These are phyloP conservation scores for Teratosphaeria gauchensis DNA, from an alignment of 2,329 filamentous ascomycete genomes.

Conservation along the genomic window DNA sequence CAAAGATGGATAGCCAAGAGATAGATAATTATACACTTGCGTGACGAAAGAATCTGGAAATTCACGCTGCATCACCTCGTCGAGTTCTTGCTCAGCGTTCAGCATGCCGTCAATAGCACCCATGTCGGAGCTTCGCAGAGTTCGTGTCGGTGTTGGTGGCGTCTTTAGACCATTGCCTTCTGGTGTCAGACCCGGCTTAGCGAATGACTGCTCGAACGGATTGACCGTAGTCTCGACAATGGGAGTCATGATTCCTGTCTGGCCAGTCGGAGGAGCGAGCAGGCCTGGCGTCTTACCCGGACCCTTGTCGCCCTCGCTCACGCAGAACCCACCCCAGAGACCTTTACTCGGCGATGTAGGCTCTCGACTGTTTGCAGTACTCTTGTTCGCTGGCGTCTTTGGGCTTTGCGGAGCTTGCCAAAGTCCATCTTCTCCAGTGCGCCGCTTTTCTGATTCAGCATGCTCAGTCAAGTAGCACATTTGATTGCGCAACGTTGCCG, in stretches of 20 bases:
- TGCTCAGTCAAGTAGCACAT: conserved; percentile 44
- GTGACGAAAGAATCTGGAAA: conserved; percentile 81
- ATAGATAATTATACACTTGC: conserved; percentile 95
- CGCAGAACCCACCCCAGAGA: conserved; percentile 69
- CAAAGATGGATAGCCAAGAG: conserved; percentile 79
- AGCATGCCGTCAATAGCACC: conserved; percentile 32
- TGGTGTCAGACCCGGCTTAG: conserved; percentile 10
- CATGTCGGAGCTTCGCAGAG: conserved; percentile 9
- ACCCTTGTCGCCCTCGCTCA: conserved; percentile 29
- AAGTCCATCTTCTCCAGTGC: conserved; percentile 39
- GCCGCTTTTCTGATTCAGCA: conserved; percentile 38
- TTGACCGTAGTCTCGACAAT: conserved; percentile 28
- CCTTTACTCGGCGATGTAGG: conserved; percentile 30
- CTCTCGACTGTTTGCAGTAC: not conserved
- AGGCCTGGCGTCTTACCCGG: conserved; percentile 17
- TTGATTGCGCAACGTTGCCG: conserved; percentile 38
- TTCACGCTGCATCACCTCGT: conserved; percentile 45
- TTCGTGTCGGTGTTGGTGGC: conserved; percentile 18
- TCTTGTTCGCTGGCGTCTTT: conserved; percentile 6
- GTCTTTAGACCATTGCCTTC: conserved; percentile 13
- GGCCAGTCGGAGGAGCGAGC: conserved; percentile 29
- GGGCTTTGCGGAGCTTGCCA: conserved; percentile 37
- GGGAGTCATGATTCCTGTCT: conserved; percentile 44
- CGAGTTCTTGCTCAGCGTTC: conserved; percentile 32
- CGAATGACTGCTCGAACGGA: conserved; percentile 30